Percentiles rank a stretch among this genome's conserved stretches.
These are phyloP conservation scores for Pleurotus eryngii DNA, from an alignment of 768 basidiomycete species.

Conservation along the genomic window DNA sequence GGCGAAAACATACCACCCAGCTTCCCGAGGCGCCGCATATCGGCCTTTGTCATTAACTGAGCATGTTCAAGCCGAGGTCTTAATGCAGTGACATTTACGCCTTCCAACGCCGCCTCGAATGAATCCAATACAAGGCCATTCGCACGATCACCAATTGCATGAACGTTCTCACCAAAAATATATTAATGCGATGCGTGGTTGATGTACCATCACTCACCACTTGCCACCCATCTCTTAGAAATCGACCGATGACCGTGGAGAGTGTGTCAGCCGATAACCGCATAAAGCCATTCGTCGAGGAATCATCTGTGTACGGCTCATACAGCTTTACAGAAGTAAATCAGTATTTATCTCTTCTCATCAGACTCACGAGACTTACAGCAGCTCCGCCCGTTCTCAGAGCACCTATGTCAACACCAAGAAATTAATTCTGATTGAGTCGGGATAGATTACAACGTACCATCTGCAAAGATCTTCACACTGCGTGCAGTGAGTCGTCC, in stretches of 20 bases:
- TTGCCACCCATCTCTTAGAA: slow-evolving; percentile 84
- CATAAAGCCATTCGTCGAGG: slow-evolving; percentile 75
- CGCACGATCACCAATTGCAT: slow-evolving; percentile 85
- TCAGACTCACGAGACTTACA: slow-evolving; percentile 32
- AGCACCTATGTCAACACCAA: slow-evolving; percentile 49
- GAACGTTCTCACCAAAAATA: slow-evolving; percentile 60
- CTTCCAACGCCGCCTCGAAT: slow-evolving; percentile 67
- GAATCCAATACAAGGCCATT: slow-evolving; percentile 82
- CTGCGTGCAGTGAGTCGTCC: slow-evolving; percentile 68
- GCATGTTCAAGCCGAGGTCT: slow-evolving; percentile 89
- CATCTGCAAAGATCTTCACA: slow-evolving; percentile 77
- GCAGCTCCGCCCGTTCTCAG: slow-evolving; percentile 90
- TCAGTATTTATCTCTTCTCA: not conserved
- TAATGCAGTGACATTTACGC: slow-evolving; percentile 57
- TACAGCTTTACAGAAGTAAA: slow-evolving; percentile 45
- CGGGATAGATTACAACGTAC: slow-evolving; percentile 25
- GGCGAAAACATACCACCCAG: slow-evolving; percentile 61
- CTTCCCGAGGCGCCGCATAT: slow-evolving; percentile 72
- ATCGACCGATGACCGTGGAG: slow-evolving; percentile 59
- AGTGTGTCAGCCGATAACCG: slow-evolving; percentile 62
- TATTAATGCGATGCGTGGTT: not conserved
- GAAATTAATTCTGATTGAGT: too few relatives aligned
- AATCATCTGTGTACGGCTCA: slow-evolving; percentile 81
- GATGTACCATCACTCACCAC: slow-evolving; percentile 52
- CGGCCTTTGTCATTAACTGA: slow-evolving; percentile 75